Base-by-base conservation (phyloP, 148 eudicot species). In the Amaranthus hypochondriacus region DNA sequence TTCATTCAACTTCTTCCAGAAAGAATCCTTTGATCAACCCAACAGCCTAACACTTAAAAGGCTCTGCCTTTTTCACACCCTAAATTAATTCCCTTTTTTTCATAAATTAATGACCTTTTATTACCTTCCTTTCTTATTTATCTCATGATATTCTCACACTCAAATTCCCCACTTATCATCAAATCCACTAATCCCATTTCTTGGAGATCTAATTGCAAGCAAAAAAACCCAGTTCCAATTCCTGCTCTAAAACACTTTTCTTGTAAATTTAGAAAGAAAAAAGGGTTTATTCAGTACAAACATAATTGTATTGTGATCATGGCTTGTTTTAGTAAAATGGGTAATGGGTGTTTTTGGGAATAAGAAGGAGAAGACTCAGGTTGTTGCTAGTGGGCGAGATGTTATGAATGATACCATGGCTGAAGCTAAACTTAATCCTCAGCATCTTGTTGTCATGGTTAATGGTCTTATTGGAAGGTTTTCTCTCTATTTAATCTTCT, bases 391-490 rank as follows among this genome's bases (percentile, higher is more conserved):
- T 18, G 88, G 88, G 6, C 83, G 74, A 14, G 88, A 89, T 79
- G 68, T 88, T 47, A 82, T 84, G 74, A 86, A 84, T 78, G 70
- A 77, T 50, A 82, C 75, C 7, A 76, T 83, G 55, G 79, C 79
- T 15, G 79, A 71, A 6, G 59, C 78, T 54, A 86, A 75, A 76
- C 70, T 84, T 49, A 79, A 73, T 7, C 86, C 96, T 9, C 83
- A 85, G 61, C 97, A 92, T 76, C 91, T 92, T 61, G 89, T 92
- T 0, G 75, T 92, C 68, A 92, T 92, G 97, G 97, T 90, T 59
- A 87, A 90, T 84, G 97, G 97, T 12, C 86, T 92, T 50, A 79
- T 86, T 83, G 97, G 97, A 79, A 90, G 97, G 97, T 89, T 39
- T 49, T 71, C 9, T 56, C 43, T 43, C 51, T 64, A 44, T 48